These are phyloP conservation scores for Talaromyces sp. DNA, from an alignment of 2,329 filamentous ascomycete species.

Conservation along the genomic window DNA sequence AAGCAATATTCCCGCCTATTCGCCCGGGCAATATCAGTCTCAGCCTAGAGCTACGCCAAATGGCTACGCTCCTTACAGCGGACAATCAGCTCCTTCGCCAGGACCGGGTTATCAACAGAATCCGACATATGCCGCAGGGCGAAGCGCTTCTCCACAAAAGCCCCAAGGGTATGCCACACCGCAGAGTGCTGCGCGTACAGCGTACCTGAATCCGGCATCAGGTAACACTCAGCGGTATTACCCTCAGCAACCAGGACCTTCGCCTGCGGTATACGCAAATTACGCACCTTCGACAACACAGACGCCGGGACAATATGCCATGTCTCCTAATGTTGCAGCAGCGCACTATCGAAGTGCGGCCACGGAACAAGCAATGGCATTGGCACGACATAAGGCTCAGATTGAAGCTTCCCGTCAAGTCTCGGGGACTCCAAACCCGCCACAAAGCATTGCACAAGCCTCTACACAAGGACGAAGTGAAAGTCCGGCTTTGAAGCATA, in stretches of 20 bases:
- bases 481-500: slow-evolving; percentile 28
- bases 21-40: slow-evolving; percentile 40
- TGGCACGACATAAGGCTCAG: slow-evolving; percentile 27
- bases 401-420: slow-evolving; percentile 26
- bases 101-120: slow-evolving; percentile 30
- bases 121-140: slow-evolving; percentile 25
- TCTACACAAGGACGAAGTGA: slow-evolving; percentile 34
- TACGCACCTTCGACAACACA: slow-evolving; percentile 28
- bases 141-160: slow-evolving; percentile 35
- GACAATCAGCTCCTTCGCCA: slow-evolving; percentile 28
- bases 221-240: slow-evolving; percentile 31
- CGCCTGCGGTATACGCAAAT: slow-evolving; percentile 28
- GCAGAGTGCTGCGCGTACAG: slow-evolving; percentile 28
- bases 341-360: slow-evolving; percentile 34
- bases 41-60: slow-evolving; percentile 39
- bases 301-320: slow-evolving; percentile 27
- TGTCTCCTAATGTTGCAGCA: slow-evolving; percentile 35
- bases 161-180: slow-evolving; percentile 31
- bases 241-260: slow-evolving; percentile 32
- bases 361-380: slow-evolving; percentile 39
- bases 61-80: slow-evolving; percentile 32
- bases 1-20: slow-evolving; percentile 34
- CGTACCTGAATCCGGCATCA: slow-evolving; percentile 33
- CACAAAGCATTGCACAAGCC: slow-evolving; percentile 19
- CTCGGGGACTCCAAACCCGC: slow-evolving; percentile 34